Evolutionary conservation across 805 yeast genomes (phyloP).

Genomic region (Cyberlindnera amylophila): DNA sequence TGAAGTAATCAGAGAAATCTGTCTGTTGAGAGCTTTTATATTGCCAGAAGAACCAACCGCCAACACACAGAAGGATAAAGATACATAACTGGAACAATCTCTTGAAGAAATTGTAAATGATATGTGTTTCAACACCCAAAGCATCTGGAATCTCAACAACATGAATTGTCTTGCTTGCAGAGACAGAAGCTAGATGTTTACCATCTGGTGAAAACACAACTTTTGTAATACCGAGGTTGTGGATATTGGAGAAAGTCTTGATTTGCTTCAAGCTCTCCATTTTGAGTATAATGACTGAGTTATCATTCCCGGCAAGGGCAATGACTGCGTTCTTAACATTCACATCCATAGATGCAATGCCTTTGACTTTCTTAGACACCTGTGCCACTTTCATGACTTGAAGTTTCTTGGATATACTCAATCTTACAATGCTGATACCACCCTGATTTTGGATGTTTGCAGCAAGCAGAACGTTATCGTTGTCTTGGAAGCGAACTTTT

Average conservation of each 20-base stretch:
- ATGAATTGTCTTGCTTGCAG: slow-evolving; percentile 70
- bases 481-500: slow-evolving; percentile 33
- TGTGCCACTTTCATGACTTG: slow-evolving; percentile 16
- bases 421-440: slow-evolving; percentile 18
- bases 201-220: slow-evolving; percentile 71
- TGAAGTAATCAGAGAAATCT: slow-evolving; percentile 26
- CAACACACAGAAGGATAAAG: slow-evolving; percentile 7
- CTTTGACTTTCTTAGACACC: slow-evolving; percentile 22
- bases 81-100: slow-evolving; percentile 18
- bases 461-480: slow-evolving; percentile 19
- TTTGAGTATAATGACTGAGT: slow-evolving; percentile 44
- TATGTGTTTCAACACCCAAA: slow-evolving; percentile 30
- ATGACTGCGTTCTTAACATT: slow-evolving; percentile 32
- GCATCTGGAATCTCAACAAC: slow-evolving; percentile 58
- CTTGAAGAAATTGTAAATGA: slow-evolving; percentile 22
- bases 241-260: slow-evolving; percentile 49
- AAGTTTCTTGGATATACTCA: slow-evolving; percentile 19
- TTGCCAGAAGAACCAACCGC: slow-evolving; percentile 17
- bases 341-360: slow-evolving; percentile 50
- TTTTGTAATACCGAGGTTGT: slow-evolving; percentile 69
- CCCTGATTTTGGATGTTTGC: slow-evolving; percentile 8
- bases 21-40: slow-evolving; percentile 7
- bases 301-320: slow-evolving; percentile 50
- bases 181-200: slow-evolving; percentile 62
- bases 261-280: slow-evolving; percentile 53